Evolutionary conservation across 257 asterid species (phyloP).

Genomic region (Jaltomata sinuosa): DNA sequence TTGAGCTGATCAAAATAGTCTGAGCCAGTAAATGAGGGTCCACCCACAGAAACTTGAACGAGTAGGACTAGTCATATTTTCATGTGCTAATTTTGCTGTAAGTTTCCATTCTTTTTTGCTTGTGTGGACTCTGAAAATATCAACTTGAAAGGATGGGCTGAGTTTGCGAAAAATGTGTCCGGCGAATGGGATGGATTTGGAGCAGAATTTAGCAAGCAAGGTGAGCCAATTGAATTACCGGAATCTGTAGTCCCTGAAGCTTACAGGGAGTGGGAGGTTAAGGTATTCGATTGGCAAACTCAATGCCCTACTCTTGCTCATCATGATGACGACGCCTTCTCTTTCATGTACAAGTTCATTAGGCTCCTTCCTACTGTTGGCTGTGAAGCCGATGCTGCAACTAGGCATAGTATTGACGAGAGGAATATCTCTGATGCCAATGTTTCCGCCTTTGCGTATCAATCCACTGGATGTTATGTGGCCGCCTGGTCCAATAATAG

Average conservation of each 20-base stretch:
- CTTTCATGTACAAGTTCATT: slow-evolving; percentile 46
- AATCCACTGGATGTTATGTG: slow-evolving; percentile 54
- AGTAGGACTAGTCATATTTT: background rate
- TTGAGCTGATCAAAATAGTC: background rate
- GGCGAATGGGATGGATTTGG: slow-evolving; percentile 99
- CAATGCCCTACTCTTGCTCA: slow-evolving; percentile 92
- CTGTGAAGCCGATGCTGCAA: slow-evolving; percentile 95
- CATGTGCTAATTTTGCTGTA: background rate
- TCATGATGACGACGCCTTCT: slow-evolving; percentile 5
- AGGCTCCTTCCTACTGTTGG: slow-evolving; percentile 88
- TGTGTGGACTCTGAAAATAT: background rate
- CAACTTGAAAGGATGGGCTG: slow-evolving; percentile 39
- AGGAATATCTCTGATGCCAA: slow-evolving; percentile 15
- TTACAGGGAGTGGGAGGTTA: slow-evolving; percentile 84
- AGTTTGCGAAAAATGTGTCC: slow-evolving; percentile 50
- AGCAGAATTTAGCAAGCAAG: slow-evolving; percentile 65
- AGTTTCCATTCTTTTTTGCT: background rate
- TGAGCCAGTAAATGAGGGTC: too few relatives aligned
- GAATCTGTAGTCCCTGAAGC: slow-evolving; percentile 87
- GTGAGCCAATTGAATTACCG: slow-evolving; percentile 62
- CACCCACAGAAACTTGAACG: too few relatives aligned
- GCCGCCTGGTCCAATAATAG: slow-evolving; percentile 40
- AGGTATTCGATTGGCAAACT: slow-evolving; percentile 90
- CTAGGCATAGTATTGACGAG: slow-evolving; percentile 38
- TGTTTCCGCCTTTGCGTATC: slow-evolving; percentile 46